These are phyloP conservation scores for Colletotrichum coccodes DNA, from an alignment of 2,329 filamentous ascomycete genomes.

Conservation along the genomic window DNA sequence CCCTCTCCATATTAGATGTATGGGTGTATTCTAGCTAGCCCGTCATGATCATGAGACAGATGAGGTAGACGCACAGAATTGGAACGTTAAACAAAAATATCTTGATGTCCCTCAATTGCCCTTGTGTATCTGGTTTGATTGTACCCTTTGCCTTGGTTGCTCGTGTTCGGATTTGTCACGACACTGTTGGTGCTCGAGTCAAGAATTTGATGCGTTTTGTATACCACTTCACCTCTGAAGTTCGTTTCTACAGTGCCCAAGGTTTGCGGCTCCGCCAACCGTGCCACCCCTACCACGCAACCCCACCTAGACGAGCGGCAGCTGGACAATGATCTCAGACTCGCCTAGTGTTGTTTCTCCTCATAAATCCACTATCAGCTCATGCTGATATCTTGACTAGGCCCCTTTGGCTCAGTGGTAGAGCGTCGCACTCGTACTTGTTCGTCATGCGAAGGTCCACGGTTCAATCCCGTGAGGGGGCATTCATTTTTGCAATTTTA, in stretches of 20 bases:
- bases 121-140: not conserved
- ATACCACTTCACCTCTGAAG: too few relatives aligned
- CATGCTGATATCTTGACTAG: rapidly evolving
- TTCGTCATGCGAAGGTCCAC: constrained; percentile 31
- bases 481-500: not conserved
- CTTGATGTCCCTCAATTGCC: not conserved
- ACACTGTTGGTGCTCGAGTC: too few relatives aligned
- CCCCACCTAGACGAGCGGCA: too few relatives aligned
- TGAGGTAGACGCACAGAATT: constrained; percentile 49
- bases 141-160: too few relatives aligned
- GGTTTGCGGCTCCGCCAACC: too few relatives aligned
- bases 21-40: constrained; percentile 53
- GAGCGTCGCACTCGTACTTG: constrained; percentile 32
- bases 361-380: not conserved
- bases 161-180: too few relatives aligned
- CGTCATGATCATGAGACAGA: constrained; percentile 53
- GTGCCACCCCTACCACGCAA: too few relatives aligned
- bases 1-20: constrained; percentile 37
- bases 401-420: constrained; percentile 34
- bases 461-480: constrained; percentile 34
- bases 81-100: constrained; percentile 24
- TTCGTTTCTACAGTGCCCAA: too few relatives aligned
- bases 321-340: too few relatives aligned
- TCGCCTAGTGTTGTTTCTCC: too few relatives aligned
- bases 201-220: too few relatives aligned